Conservation (phyloP, 2,329 filamentous ascomycete species). For the Orbilia quercus region DNA sequence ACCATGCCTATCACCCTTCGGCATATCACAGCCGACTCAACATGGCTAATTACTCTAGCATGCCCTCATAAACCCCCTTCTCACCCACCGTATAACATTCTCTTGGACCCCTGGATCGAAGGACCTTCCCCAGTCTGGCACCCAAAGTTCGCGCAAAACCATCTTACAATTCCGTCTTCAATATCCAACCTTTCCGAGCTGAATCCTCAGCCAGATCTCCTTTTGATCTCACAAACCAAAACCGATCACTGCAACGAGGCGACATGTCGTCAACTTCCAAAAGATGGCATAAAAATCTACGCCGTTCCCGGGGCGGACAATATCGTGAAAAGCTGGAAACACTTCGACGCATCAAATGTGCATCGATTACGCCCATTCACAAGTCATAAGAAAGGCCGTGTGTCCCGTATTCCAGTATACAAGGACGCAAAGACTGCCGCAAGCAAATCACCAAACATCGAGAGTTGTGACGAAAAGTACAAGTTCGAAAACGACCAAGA, state of each 20-base stretch:
- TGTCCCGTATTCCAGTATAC: slow-evolving; percentile 63
- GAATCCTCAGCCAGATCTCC: slow-evolving; percentile 67
- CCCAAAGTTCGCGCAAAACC: slow-evolving; percentile 71
- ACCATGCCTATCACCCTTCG: slow-evolving; percentile 56
- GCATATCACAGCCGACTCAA: slow-evolving; percentile 58
- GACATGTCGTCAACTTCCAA: slow-evolving; percentile 73
- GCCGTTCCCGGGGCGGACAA: slow-evolving; percentile 70
- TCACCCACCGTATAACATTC: slow-evolving; percentile 71
- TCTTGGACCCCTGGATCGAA: slow-evolving; percentile 78
- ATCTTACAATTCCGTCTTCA: slow-evolving; percentile 69
- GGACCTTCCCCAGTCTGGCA: slow-evolving; percentile 72
- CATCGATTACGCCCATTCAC: slow-evolving; percentile 45
- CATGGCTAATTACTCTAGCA: slow-evolving; percentile 56
- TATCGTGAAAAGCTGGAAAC: slow-evolving; percentile 74
- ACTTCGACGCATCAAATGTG: slow-evolving; percentile 70
- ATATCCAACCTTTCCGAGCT: slow-evolving; percentile 70
- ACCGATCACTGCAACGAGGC: slow-evolving; percentile 77
- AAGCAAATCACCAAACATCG: slow-evolving; percentile 62
- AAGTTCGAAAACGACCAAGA: slow-evolving; percentile 62
- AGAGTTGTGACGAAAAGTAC: slow-evolving; percentile 38
- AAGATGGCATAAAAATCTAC: slow-evolving; percentile 32
- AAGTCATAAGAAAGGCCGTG: slow-evolving; percentile 39
- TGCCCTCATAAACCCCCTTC: slow-evolving; percentile 61
- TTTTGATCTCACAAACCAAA: slow-evolving; percentile 72
- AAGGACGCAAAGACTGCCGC: slow-evolving; percentile 65